Conservation (phyloP, 345 rosid species). For the Psidium friedrichsthalianum region DNA sequence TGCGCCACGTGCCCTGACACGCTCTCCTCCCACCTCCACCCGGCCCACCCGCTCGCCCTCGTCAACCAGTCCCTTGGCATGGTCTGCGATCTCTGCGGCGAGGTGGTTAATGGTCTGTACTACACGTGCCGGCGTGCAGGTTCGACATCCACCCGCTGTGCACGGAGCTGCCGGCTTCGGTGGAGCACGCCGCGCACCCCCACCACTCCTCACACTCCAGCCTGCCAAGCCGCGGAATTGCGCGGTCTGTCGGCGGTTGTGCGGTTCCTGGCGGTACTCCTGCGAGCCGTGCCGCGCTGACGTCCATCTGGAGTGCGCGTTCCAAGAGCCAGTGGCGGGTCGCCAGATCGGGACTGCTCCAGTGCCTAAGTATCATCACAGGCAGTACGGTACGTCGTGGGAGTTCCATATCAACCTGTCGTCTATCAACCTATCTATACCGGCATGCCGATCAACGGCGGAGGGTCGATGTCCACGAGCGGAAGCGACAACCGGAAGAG, state of each 20-base stretch:
- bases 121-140: constrained; percentile 24
- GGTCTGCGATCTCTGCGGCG: constrained; percentile 20
- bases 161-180: constrained; percentile 16
- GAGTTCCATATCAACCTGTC: neutral
- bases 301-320: constrained; percentile 25
- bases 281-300: constrained; percentile 20
- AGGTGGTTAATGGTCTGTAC: constrained; percentile 19
- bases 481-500: neutral
- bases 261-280: constrained; percentile 28
- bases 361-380: neutral
- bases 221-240: neutral
- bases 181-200: constrained; percentile 20
- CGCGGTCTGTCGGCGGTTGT: constrained; percentile 13
- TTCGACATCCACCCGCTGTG: constrained; percentile 29
- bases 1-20: constrained; percentile 22
- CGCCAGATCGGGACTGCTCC: neutral
- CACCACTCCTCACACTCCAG: constrained; percentile 16
- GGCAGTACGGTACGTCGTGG: neutral
- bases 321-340: neutral
- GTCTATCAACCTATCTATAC: neutral
- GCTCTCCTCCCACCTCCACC: constrained; percentile 23
- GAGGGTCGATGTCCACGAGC: neutral
- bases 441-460: neutral
- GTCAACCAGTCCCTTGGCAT: neutral
- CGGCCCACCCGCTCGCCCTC: constrained; percentile 15